Base-by-base conservation (phyloP, 164 flowering plant species). In the Kingdonia uniflora region DNA sequence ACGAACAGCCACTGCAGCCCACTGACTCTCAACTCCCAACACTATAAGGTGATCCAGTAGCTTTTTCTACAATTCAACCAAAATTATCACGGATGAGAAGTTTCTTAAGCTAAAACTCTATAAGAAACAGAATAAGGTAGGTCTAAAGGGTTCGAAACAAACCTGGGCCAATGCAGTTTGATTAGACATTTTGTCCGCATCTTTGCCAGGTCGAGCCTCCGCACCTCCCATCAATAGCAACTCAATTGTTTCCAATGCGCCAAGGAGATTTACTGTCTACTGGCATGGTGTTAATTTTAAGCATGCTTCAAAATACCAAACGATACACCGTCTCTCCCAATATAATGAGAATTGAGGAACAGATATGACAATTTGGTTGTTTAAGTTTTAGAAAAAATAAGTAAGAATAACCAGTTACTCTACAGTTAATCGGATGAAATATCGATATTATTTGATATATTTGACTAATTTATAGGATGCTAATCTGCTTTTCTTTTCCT, bases 11-110 rank as follows among this genome's bases (percentile, higher is more conserved):
- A 84, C 80, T 26, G 99, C 87, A 62, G 87, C 95, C 99, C 99
- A 92, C 56, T 79, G 92, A 70, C 96, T 86, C 77, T 94, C 99
- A 66, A 88, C 82, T 22, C 96, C 95, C 74, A 94, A 69, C 84
- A 86, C 61, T 44, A 94, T 69, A 42, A 94, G 86, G 74, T 80
- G 70, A 58, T 86, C 95, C 76, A 89, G 54, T 15, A 78, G 63
- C 48, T 81, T 86, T 49, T 80, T 84, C 99, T 94, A 67, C 65
- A 74, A 51, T 40, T 17, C 62, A 49, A 24, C 52, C n/a, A 35
- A 68, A 59, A 24, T 60, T 7, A 4, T 29, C 4, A 8, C 8
- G 35, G 35, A 29, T 29, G 35, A 29, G 35, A 29, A 29, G 35
- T 29, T 29, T 29, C 4, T 8, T 8, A 29, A 29, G 35, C 8